Conservation (phyloP, 805 yeast species). For the Saccharomycopsis malanga region DNA sequence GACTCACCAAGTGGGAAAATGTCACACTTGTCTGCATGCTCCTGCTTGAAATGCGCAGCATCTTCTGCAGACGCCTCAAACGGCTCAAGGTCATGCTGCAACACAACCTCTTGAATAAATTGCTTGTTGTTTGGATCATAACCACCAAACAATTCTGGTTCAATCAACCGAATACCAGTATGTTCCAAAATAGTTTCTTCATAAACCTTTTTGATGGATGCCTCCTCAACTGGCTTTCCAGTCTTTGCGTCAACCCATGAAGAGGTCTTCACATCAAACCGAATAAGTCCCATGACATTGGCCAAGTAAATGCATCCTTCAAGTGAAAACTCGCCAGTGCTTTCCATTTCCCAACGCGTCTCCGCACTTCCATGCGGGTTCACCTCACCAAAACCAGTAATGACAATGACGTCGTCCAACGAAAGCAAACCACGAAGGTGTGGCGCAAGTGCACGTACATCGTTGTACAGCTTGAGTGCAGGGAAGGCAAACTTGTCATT, state of each 20-base stretch:
- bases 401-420: constrained; percentile 85
- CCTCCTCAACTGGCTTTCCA: constrained; percentile 87
- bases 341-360: constrained; percentile 99
- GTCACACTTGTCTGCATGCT: constrained; percentile 92
- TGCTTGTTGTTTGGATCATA: constrained; percentile 93
- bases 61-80: constrained; percentile 93
- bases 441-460: constrained; percentile 54
- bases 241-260: constrained; percentile 99
- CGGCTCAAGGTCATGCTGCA: constrained; percentile 94
- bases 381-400: constrained; percentile 97
- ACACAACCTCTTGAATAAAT: constrained; percentile 89
- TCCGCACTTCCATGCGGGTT: constrained; percentile 99
- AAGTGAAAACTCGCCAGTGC: constrained; percentile 85
- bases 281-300: constrained; percentile 98
- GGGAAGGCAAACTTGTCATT: constrained; percentile 95
- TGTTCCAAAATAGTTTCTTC: constrained; percentile 86
- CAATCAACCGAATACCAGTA: constrained; percentile 93
- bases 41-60: constrained; percentile 87
- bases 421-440: constrained; percentile 87
- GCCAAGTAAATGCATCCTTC: constrained; percentile 99
- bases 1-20: constrained; percentile 80
- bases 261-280: constrained; percentile 67
- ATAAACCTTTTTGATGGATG: constrained; percentile 85
- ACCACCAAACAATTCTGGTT: constrained; percentile 90
- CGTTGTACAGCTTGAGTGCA: constrained; percentile 65